A percentile compares a stretch with the other conserved stretches of the same genome.
Conservation (phyloP, 768 basidiomycete genomes). For the Serendipita sp. region DNA sequence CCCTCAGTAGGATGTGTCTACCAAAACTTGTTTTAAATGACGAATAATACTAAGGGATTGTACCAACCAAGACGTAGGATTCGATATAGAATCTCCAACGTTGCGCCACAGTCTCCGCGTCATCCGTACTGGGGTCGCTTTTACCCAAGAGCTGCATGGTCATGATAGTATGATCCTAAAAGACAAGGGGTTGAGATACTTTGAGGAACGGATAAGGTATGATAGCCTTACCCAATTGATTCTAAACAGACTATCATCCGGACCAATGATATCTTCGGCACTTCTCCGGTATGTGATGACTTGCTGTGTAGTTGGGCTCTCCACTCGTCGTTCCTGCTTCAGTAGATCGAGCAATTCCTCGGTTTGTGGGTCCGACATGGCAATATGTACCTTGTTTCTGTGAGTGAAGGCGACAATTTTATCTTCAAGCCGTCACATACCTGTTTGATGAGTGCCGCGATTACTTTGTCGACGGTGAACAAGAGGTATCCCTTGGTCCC, state of each 20-base stretch:
- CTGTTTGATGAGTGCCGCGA: constrained; percentile 82
- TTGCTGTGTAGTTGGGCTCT: constrained; percentile 30
- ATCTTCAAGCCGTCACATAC: constrained; percentile 25
- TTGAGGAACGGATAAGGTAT: background rate
- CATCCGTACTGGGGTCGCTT: constrained; percentile 56
- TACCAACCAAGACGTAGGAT: constrained; percentile 48
- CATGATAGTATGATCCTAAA: constrained; percentile 19
- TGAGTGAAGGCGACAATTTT: background rate
- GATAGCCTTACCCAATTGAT: constrained; percentile 52
- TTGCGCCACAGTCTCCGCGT: constrained; percentile 57
- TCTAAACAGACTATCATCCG: constrained; percentile 64
- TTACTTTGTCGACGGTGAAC: constrained; percentile 88
- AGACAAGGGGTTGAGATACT: background rate
- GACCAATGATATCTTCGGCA: constrained; percentile 53
- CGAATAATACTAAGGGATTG: background rate
- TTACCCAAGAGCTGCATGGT: constrained; percentile 66
- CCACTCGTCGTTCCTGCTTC: background rate
- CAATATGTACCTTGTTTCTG: constrained; percentile 36
- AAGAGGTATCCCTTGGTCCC: constrained; percentile 79
- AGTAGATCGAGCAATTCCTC: background rate
- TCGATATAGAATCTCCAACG: constrained; percentile 72
- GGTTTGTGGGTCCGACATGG: constrained; percentile 36
- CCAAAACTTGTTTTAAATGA: background rate
- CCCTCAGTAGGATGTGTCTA: constrained; percentile 44
- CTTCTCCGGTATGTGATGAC: constrained; percentile 48